These are phyloP conservation scores for Neonectria ditissima DNA, from an alignment of 2,329 filamentous ascomycete genomes.

Conservation along the genomic window DNA sequence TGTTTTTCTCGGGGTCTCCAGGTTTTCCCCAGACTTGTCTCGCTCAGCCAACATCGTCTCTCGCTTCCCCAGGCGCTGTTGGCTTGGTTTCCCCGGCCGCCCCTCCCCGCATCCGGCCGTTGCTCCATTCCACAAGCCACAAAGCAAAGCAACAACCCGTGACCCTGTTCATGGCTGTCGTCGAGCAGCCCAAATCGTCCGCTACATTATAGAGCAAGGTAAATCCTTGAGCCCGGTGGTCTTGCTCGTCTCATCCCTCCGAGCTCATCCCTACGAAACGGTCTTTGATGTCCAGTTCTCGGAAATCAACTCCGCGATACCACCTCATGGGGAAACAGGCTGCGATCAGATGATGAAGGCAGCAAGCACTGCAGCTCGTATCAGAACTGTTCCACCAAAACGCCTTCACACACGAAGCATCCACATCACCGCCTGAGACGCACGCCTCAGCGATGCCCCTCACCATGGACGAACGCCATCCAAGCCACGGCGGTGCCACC, in stretches of 20 bases:
- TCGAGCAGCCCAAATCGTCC: background rate
- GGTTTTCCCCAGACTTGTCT: slow-evolving; percentile 4
- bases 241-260: background rate
- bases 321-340: background rate
- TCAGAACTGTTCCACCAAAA: background rate
- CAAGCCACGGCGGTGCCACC: background rate
- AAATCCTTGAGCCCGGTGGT: background rate
- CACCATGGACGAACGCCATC: background rate
- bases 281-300: background rate
- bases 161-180: background rate
- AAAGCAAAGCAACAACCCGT: background rate
- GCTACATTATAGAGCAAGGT: background rate
- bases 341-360: background rate
- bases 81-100: background rate
- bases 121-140: background rate
- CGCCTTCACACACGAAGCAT: background rate
- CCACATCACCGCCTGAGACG: background rate
- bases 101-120: background rate
- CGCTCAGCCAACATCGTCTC: background rate
- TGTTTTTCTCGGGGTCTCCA: background rate
- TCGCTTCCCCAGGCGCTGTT: background rate
- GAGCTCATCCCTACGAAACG: background rate
- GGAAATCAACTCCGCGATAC: background rate
- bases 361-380: background rate
- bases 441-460: background rate